A percentile compares a stretch with the other conserved stretches of the same genome.
These are phyloP conservation scores for Diaporthe sp. DNA, from an alignment of 2,329 filamentous ascomycete genomes.

Conservation along the genomic window DNA sequence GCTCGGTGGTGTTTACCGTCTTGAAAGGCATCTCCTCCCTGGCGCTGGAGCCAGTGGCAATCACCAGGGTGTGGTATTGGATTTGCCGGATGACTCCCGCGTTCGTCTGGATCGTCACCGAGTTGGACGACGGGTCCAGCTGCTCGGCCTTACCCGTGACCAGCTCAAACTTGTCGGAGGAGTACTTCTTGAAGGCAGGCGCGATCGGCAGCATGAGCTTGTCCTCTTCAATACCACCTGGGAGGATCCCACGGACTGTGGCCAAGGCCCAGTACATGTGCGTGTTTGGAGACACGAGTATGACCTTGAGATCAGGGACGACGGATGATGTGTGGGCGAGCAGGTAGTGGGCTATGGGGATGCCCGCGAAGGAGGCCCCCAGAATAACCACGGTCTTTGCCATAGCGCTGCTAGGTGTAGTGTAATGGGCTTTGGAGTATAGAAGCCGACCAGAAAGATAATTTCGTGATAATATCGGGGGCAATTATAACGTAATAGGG, in stretches of 20 bases:
- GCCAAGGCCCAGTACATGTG: constrained; percentile 66
- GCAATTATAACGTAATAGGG: background rate
- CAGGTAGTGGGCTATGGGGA: constrained; percentile 65
- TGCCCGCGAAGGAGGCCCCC: constrained; percentile 62
- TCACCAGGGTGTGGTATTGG: constrained; percentile 65
- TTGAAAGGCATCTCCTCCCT: constrained; percentile 65
- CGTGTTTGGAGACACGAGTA: constrained; percentile 62
- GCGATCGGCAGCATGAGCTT: constrained; percentile 66
- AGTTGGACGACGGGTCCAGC: constrained; percentile 58
- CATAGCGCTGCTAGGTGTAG: constrained; percentile 40
- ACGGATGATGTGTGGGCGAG: constrained; percentile 59
- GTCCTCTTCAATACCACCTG: constrained; percentile 61
- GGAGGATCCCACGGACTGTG: constrained; percentile 62
- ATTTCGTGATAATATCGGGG: background rate
- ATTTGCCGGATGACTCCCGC: constrained; percentile 54
- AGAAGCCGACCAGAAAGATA: background rate
- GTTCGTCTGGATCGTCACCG: constrained; percentile 57
- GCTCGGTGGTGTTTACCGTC: constrained; percentile 56
- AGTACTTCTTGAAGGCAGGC: constrained; percentile 64
- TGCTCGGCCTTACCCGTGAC: constrained; percentile 62
- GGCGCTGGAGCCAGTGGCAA: constrained; percentile 67
- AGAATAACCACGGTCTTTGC: constrained; percentile 61
- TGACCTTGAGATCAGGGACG: constrained; percentile 57
- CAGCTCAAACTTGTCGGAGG: constrained; percentile 64
- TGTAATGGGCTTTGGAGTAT: no score